Percentiles rank a stretch among this genome's conserved stretches.
These are phyloP conservation scores for Penicillium atrosanguineum DNA, from an alignment of 495 filamentous ascomycete genomes.

Conservation along the genomic window DNA sequence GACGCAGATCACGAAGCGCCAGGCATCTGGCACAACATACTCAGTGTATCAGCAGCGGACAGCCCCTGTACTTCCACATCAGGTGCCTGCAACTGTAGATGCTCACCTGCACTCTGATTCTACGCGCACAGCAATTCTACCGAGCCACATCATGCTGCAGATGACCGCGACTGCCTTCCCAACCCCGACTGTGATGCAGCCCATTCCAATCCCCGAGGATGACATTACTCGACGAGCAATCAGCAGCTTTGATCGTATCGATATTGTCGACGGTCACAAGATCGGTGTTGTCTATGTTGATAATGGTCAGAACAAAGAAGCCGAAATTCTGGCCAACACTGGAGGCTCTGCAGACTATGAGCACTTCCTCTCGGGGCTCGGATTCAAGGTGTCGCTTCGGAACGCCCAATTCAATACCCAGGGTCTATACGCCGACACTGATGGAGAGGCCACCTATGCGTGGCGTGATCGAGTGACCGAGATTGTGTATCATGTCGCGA, in stretches of 20 bases:
- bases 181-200: constrained; percentile 63
- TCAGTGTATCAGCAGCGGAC: constrained; percentile 72
- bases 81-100: constrained; percentile 52
- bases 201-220: constrained; percentile 79
- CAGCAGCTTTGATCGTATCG: constrained; percentile 76
- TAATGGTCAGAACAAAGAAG: constrained; percentile 74
- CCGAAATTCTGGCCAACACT: constrained; percentile 80
- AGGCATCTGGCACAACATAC: constrained; percentile 81
- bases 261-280: constrained; percentile 93
- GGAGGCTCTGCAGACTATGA: constrained; percentile 82
- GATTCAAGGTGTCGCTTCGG: constrained; percentile 73
- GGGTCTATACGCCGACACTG: constrained; percentile 79
- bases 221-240: constrained; percentile 75
- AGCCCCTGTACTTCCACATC: constrained; percentile 63
- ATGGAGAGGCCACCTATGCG: constrained; percentile 83
- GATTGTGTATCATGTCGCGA: constrained; percentile 92
- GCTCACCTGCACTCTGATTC: constrained; percentile 38
- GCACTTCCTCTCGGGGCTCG: constrained; percentile 75
- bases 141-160: constrained; percentile 82
- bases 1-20: constrained; percentile 76
- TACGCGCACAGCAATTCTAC: constrained; percentile 54
- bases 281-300: constrained; percentile 92
- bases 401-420: constrained; percentile 89
- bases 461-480: constrained; percentile 95
- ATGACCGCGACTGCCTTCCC: constrained; percentile 62